phyloP scores from a whole-genome alignment of 1,139 yeast genomes.

The Zhuliangozyma parablackwelliae region DNA sequence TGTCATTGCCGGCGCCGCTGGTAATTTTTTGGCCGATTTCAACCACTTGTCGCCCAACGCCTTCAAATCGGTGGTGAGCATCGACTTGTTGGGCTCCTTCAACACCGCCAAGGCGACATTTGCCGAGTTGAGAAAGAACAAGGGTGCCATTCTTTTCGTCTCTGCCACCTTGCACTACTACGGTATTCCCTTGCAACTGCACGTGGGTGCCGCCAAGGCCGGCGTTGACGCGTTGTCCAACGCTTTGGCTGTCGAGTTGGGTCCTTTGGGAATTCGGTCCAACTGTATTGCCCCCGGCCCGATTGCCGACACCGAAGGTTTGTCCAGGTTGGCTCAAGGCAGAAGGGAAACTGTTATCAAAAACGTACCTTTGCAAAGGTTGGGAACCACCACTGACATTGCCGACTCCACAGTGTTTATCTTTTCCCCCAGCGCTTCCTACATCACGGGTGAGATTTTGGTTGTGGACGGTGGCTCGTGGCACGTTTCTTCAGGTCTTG shows the following conservation, averaged over 20 bases:
- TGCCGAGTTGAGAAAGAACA: conserved; percentile 59
- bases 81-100: conserved; percentile 86
- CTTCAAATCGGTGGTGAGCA: conserved; percentile 80
- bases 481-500: conserved; percentile 55
- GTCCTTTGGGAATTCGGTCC: conserved; percentile 80
- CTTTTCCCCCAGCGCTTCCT: conserved; percentile 73
- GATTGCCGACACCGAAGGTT: conserved; percentile 84
- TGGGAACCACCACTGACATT: conserved; percentile 70
- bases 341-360: conserved; percentile 11
- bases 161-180: conserved; percentile 86
- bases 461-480: conserved; percentile 88
- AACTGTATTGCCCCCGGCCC: conserved; percentile 92
- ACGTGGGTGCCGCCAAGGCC: conserved; percentile 94
- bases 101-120: conserved; percentile 84
- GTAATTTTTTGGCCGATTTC: conserved; percentile 82
- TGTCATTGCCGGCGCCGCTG: conserved; percentile 96
- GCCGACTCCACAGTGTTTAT: conserved; percentile 81
- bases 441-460: conserved; percentile 68
- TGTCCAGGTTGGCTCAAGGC: conserved; percentile 47
- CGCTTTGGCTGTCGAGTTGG: conserved; percentile 84
- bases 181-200: conserved; percentile 87
- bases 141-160: conserved; percentile 78
- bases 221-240: conserved; percentile 87
- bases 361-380: conserved; percentile 66
- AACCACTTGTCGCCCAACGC: conserved; percentile 80